Base-by-base conservation (phyloP, 2,329 filamentous ascomycete species). In the Pseudogymnoascus sp. region DNA sequence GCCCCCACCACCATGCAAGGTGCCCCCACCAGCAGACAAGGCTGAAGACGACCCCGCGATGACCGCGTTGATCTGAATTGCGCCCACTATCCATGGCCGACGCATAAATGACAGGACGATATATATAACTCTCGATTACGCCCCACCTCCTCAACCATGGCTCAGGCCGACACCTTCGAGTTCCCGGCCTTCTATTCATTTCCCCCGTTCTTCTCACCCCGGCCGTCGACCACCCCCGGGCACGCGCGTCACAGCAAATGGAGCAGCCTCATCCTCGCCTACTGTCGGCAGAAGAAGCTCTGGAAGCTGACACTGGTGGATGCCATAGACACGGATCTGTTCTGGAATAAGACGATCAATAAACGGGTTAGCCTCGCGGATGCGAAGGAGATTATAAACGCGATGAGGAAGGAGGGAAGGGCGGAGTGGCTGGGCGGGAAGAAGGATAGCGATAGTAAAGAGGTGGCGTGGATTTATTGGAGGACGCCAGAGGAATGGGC, bases 401-500 rank as follows among this genome's bases (percentile, higher is more conserved):
- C 80, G 64, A 83, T 89, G 81, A 77, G 78, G 65, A 78, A 76
- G 66, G 81, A 87, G 60, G 84, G 84, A 0, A 74, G 84, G 25
- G 85, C 82, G 2, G 89, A 97, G 77, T 91, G 86, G 79, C 78
- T 90, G 5, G 70, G 70, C 38, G 75, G 69, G 7, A 68, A 67
- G 72, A 68, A 71, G 49, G 74, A 76, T 62, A 67, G 71, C 65
- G 66, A 70, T 3, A 67, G 76, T 12, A 80, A 80, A 41, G 81
- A 85, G 43, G 78, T 85, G 11, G 86, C 82, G 16, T 93, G 88
- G 81, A 78, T 97, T 2, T 96, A 87, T 78, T 97, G 93, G 93
- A 83, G 85, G 66, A 89, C 85, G 70, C 88, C 89, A 0, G 91
- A 96, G 72, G 93, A 97, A 78, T 99, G 95, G 93, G 95, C 92